Conservation (phyloP, 306 rosid genomes). For the Senna tora region DNA sequence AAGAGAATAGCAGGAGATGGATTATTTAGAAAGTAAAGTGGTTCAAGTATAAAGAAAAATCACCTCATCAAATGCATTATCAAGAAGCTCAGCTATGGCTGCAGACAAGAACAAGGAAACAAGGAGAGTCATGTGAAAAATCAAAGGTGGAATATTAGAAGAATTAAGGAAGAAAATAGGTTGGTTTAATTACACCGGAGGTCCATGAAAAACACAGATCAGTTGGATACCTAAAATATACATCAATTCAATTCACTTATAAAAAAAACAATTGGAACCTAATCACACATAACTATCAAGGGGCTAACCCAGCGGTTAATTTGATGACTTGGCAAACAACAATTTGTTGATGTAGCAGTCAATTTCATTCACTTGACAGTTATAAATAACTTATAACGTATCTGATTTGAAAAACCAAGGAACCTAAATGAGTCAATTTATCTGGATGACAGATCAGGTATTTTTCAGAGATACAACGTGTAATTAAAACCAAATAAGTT, state of each 20-base stretch:
- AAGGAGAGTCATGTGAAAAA: slow-evolving; percentile 1
- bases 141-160: slow-evolving; percentile 22
- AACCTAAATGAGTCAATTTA: neutral
- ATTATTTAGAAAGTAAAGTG: slow-evolving; percentile 25
- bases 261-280: neutral
- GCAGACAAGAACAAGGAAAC: slow-evolving; percentile 43
- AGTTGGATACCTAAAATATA: neutral
- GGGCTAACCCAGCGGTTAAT: neutral
- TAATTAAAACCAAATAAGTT: neutral
- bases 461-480: neutral
- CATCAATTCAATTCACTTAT: neutral
- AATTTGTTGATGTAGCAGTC: neutral
- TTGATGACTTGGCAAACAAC: neutral
- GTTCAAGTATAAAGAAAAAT: slow-evolving; percentile 37
- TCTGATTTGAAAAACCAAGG: neutral
- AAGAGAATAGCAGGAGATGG: slow-evolving; percentile 5
- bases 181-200: neutral
- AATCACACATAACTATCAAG: neutral
- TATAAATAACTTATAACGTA: neutral
- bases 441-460: neutral
- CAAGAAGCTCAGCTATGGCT: slow-evolving; percentile 94
- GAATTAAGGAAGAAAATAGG: neutral
- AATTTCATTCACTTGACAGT: slow-evolving; percentile 6
- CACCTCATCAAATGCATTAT: slow-evolving; percentile 97
- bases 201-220: neutral